Evolutionary conservation across 2,329 filamentous ascomycete species (phyloP), one percentile per base, ranked within the genome.

Genomic region (Aspergillus sp.): DNA sequence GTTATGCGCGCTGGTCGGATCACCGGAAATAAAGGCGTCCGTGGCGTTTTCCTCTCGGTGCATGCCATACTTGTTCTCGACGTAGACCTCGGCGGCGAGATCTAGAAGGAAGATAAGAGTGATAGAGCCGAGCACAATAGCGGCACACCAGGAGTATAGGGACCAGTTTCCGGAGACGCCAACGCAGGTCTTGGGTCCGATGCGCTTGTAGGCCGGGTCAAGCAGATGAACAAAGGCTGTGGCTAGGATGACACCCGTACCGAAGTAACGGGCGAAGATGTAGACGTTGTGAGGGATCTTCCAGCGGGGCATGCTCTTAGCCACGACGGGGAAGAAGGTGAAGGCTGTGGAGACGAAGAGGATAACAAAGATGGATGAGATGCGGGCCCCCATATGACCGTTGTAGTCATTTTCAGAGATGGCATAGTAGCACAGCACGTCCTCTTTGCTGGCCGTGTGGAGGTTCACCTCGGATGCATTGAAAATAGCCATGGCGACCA

Each of bases 1-100:
- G 3, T 30, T 13, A n/a, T 39, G 15, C 23, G 25, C 11, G 39
- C 8, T 30, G 39, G n/a, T 30, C 15, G 53, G 53, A 13, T 47
- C 53, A 10, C 17, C 13, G 15, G 25, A 5, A 23, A 55, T 47
- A n/a, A 55, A 55, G 25, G 53, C 53, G 5, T 47, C 15, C 5
- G 62, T 58, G 3, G 60, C 62, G 3, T n/a, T 30, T 50, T 66
- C 51, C 57, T 72, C 58, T 62, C 68, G 53, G 52, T 72, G 64
- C 56, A 77, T 66, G 57, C 74, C 78, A 58, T 83, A 83, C 55
- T 80, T 82, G 47, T 75, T 73, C 65, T 83, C 76, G 17, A 83
- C 79, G 58, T 82, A 84, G 27, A 80, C 75, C 64, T 84, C 82
- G 2, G 81, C 81, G 13, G 71, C 72, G 42, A 83, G 80, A 67